phyloP scores from a whole-genome alignment of 805 yeast species.

The Wickerhamomyces canadensis region DNA sequence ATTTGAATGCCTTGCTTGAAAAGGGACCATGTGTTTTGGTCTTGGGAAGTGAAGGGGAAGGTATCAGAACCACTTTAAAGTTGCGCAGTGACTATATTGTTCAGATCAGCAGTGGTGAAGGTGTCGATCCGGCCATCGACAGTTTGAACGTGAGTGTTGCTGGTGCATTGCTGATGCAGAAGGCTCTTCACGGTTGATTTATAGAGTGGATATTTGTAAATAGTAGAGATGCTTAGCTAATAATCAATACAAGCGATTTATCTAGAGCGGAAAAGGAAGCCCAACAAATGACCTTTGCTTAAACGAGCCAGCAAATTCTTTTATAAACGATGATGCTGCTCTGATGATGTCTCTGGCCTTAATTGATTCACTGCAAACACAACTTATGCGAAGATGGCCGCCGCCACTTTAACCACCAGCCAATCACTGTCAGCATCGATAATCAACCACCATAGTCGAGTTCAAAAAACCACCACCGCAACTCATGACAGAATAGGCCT shows the following conservation, averaged over 20 bases:
- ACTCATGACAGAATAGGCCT: background rate
- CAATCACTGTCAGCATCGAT: too few relatives aligned
- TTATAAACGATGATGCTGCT: too few relatives aligned
- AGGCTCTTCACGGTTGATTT: conserved; percentile 4
- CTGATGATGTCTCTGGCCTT: too few relatives aligned
- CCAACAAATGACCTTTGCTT: too few relatives aligned
- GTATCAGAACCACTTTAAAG: conserved; percentile 64
- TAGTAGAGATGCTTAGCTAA: too few relatives aligned
- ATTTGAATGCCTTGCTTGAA: conserved; percentile 38
- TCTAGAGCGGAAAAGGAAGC: too few relatives aligned
- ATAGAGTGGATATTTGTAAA: background rate
- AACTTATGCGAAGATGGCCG: background rate
- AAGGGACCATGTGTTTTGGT: conserved; percentile 62
- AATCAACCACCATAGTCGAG: too few relatives aligned
- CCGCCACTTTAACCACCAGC: background rate
- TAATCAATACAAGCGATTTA: too few relatives aligned
- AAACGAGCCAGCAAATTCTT: too few relatives aligned
- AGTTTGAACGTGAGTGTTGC: conserved; percentile 91
- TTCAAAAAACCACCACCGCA: background rate
- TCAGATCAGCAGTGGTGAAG: conserved; percentile 28
- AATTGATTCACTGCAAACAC: too few relatives aligned
- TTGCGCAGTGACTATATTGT: conserved; percentile 47
- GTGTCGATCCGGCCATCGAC: conserved; percentile 44
- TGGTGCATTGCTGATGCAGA: conserved; percentile 56
- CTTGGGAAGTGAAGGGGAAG: conserved; percentile 82